A percentile compares a stretch with the other conserved stretches of the same genome.
phyloP scores from a whole-genome alignment of 1,139 yeast genomes.

The Zygosaccharomyces sapae region DNA sequence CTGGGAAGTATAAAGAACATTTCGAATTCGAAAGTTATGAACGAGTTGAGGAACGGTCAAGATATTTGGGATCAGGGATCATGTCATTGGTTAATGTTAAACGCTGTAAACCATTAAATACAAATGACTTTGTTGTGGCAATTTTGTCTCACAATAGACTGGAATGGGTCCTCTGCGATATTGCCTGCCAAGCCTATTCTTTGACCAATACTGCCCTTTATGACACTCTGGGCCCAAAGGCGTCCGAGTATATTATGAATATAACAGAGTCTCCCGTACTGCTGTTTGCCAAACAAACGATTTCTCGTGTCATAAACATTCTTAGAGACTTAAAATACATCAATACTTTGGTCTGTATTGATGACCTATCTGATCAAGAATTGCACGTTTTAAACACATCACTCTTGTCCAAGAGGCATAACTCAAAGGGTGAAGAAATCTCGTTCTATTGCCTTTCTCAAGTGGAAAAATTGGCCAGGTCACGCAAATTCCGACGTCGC shows the following conservation, averaged over 20 bases:
- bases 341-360: constrained; percentile 50
- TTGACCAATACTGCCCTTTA: constrained; percentile 56
- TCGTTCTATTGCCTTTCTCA: constrained; percentile 47
- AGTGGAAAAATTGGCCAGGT: constrained; percentile 53
- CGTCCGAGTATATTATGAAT: constrained; percentile 55
- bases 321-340: constrained; percentile 39
- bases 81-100: constrained; percentile 46
- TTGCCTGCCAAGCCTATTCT: constrained; percentile 51
- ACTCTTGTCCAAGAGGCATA: constrained; percentile 18
- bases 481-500: constrained; percentile 44
- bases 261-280: constrained; percentile 55
- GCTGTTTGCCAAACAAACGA: constrained; percentile 47
- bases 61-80: constrained; percentile 61
- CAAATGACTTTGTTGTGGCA: constrained; percentile 47
- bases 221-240: constrained; percentile 59
- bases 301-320: constrained; percentile 43
- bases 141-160: constrained; percentile 52
- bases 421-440: constrained; percentile 25
- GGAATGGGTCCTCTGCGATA: constrained; percentile 58
- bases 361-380: constrained; percentile 43
- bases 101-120: constrained; percentile 35
- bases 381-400: constrained; percentile 31
- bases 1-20: constrained; percentile 41
- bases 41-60: constrained; percentile 42
- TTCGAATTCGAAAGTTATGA: constrained; percentile 50